A percentile compares a stretch with the other conserved stretches of the same genome.
Conservation (phyloP, 2,329 filamentous ascomycete genomes). For the Rutstroemia sp. region DNA sequence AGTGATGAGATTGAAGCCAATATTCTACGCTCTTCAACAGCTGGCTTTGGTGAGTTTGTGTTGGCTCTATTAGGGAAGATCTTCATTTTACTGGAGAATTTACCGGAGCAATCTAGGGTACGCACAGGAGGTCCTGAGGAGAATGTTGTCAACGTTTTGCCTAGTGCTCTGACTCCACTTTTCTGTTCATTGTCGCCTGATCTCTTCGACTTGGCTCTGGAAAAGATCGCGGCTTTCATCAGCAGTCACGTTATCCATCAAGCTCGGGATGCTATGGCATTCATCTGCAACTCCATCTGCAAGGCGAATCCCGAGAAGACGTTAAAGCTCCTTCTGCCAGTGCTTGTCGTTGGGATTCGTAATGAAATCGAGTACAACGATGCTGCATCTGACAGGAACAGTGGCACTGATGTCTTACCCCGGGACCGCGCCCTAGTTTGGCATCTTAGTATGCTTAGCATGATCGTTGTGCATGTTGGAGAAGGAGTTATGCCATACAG, state of each 20-base stretch:
- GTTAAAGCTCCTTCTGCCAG: constrained; percentile 81
- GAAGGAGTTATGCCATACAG: constrained; percentile 84
- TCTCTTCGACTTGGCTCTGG: constrained; percentile 82
- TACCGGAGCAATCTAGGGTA: constrained; percentile 83
- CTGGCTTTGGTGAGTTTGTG: constrained; percentile 88
- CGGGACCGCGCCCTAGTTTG: constrained; percentile 89
- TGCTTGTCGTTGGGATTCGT: constrained; percentile 83
- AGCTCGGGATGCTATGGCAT: constrained; percentile 94
- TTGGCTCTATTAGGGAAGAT: constrained; percentile 86
- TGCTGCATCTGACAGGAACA: constrained; percentile 88
- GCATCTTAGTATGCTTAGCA: constrained; percentile 95
- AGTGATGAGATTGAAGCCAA: constrained; percentile 79
- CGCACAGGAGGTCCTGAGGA: constrained; percentile 91
- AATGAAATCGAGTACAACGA: constrained; percentile 97
- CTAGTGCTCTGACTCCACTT: constrained; percentile 82
- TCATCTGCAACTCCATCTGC: constrained; percentile 93
- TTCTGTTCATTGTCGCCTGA: constrained; percentile 88
- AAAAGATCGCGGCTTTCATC: constrained; percentile 89
- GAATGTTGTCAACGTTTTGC: constrained; percentile 91
- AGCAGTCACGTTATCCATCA: constrained; percentile 94
- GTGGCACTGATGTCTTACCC: constrained; percentile 86
- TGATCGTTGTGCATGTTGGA: constrained; percentile 96
- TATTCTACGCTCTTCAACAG: constrained; percentile 88
- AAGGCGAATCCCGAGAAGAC: constrained; percentile 94
- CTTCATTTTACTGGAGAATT: constrained; percentile 89